Base-by-base conservation (phyloP, 306 rosid species). In the Trichosanthes cucumerina region DNA sequence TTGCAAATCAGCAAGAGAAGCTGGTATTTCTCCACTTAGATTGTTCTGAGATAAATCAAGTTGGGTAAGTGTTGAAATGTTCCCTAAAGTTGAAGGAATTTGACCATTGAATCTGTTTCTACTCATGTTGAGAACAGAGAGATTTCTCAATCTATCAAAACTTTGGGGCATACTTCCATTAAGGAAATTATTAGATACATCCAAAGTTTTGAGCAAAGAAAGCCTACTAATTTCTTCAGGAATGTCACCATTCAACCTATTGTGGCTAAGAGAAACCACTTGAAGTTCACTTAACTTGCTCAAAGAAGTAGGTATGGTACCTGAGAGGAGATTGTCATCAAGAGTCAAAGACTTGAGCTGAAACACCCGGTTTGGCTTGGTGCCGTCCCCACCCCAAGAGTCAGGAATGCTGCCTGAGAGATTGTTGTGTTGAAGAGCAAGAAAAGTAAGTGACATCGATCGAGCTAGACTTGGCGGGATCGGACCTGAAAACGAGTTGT, bases 21-120 rank as follows among this genome's bases (percentile, higher is more conserved):
- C 77, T 56, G 97, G 98, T 65, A 93, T 93, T 87, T 84, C 85
- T 81, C 88, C 92, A 66, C 85, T 82, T 60, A 93, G 87, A 83
- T 90, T 88, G 83, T 93, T 93, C 41, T 76, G 81, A 39, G 97
- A 91, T 77, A 93, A 82, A 82, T 93, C 97, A 68, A 93, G 97
- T 70, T 64, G 86, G 50, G 85, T 81, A 73, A 93, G 93, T 0
- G 83, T 85, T 3, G 98, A 86, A 66, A 90, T 80, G 75, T 87
- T 85, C 41, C 92, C 96, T 46, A 93, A 43, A 76, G 82, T 79
- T 23, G 76, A 83, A 60, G 98, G 96, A 66, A 93, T 90, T 69
- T 80, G 83, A 21, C 93, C 96, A 77, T 64, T 82, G 36, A 93
- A 81, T 60, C 72, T 88, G 88, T 90, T 92, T 75, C 82, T 82